Evolutionary conservation across 164 flowering plant species (phyloP), one percentile per base, ranked within the genome.

Genomic region (Paratinospora sagittata): DNA sequence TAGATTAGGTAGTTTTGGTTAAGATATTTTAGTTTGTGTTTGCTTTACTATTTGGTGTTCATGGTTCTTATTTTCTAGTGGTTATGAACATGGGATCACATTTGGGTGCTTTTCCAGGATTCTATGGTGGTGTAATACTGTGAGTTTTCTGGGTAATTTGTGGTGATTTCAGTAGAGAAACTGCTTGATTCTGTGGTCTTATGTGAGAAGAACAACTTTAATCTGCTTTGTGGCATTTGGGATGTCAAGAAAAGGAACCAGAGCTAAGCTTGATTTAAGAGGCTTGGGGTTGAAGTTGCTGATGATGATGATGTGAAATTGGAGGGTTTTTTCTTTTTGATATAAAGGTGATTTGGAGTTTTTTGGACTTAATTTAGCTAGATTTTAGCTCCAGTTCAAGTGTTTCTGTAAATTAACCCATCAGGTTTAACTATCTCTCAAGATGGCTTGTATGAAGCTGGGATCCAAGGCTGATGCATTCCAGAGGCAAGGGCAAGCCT

Each of bases 391-490:
- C 12, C 26, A 24, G 63, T 61, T 26, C 65, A 70, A 27, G 70
- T 23, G 30, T 36, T 66, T 30, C 39, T 68, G 67, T 57, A 52
- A 73, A 27, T 45, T 70, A 37, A 36, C 24, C 14, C 24, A 66
- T 33, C 49, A 27, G 33, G 26, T 49, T 34, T 49, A 69, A 37
- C 26, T 67, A 27, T 68, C 36, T 41, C 49, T 55, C 3, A 49
- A 75, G 76, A 93, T 93, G 96, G 90, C 96, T 76, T 89, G 95
- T 76, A 78, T 90, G 92, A 93, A 93, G 80, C 72, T 93, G 82
- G 98, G 98, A 77, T 93, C 98, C 66, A 93, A 93, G 74, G 72
- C 73, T 39, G 98, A 91, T 84, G 90, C 91, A 33, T 93, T 93
- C 67, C 92, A 87, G 63, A 75, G 88, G 72, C 85, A 86, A 82